Evolutionary conservation across 2,329 filamentous ascomycete genomes (phyloP).

Genomic region (Myriosclerotinia scirpicola): DNA sequence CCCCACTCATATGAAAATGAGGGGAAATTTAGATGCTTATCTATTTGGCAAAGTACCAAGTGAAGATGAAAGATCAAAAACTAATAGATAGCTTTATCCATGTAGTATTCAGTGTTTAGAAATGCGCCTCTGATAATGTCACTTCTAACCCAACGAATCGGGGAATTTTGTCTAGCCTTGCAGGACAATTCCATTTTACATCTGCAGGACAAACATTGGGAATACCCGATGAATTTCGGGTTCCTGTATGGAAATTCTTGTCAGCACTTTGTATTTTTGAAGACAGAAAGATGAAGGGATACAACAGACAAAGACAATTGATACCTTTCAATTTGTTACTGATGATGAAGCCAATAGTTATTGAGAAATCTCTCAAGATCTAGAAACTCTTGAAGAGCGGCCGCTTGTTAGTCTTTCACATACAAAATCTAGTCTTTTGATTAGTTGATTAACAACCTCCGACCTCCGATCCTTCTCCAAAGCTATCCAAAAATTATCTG

Average conservation of each 20-base stretch:
- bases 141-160: slow-evolving; percentile 1
- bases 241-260: neutral
- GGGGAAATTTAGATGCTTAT: slow-evolving; percentile 21
- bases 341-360: neutral
- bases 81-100: slow-evolving; percentile 10
- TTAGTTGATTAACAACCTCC: slow-evolving; percentile 9
- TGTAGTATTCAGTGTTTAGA: slow-evolving; percentile 16
- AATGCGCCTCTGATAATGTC: slow-evolving; percentile 14
- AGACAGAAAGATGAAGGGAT: neutral
- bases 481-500: slow-evolving; percentile 8
- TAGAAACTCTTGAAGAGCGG: neutral
- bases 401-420: neutral
- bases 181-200: slow-evolving; percentile 5
- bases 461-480: slow-evolving; percentile 15
- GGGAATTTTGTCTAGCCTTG: slow-evolving; percentile 17
- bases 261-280: slow-evolving; percentile 7
- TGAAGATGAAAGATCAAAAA: neutral
- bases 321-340: neutral
- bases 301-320: neutral
- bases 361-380: slow-evolving; percentile 1
- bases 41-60: neutral
- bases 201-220: slow-evolving; percentile 12
- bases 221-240: slow-evolving; percentile 7
- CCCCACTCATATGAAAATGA: slow-evolving; percentile 16
- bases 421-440: neutral